phyloP scores from a whole-genome alignment of 345 rosid genomes.

The Ricinus communis region DNA sequence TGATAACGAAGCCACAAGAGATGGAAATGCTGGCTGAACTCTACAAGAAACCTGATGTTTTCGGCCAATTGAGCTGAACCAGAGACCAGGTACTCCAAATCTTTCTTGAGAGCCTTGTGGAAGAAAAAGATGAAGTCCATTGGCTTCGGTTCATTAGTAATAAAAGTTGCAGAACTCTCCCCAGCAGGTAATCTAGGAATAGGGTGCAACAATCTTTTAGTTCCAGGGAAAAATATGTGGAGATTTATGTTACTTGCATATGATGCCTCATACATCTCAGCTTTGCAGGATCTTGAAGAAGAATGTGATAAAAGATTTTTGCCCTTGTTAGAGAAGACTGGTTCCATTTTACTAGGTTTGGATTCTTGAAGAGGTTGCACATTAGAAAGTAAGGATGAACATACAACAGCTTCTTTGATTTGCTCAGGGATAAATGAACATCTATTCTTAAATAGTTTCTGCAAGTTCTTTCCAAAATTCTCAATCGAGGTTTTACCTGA shows the following conservation, averaged over 20 bases:
- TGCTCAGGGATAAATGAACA: slow-evolving; percentile 37
- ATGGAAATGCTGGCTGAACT: slow-evolving; percentile 55
- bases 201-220: slow-evolving; percentile 23
- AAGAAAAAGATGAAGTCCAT: slow-evolving; percentile 69
- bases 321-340: slow-evolving; percentile 26
- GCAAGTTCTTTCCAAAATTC: slow-evolving; percentile 49
- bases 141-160: slow-evolving; percentile 45
- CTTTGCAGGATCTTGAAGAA: slow-evolving; percentile 20
- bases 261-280: slow-evolving; percentile 33
- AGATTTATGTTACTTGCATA: slow-evolving; percentile 49
- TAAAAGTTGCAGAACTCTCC: slow-evolving; percentile 33
- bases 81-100: slow-evolving; percentile 62
- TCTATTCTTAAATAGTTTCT: slow-evolving; percentile 44
- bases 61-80: slow-evolving; percentile 53
- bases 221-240: slow-evolving; percentile 38
- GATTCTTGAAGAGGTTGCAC: slow-evolving; percentile 25
- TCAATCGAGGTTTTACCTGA: slow-evolving; percentile 58
- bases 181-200: slow-evolving; percentile 31
- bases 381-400: slow-evolving; percentile 28
- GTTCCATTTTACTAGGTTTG: slow-evolving; percentile 24
- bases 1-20: slow-evolving; percentile 50
- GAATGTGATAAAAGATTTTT: slow-evolving; percentile 29
- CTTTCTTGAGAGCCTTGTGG: slow-evolving; percentile 82
- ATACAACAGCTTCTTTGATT: slow-evolving; percentile 35
- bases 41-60: slow-evolving; percentile 47